These are phyloP conservation scores for Coleophoma eucalyptorum DNA, from an alignment of 2,329 filamentous ascomycete species.

Conservation along the genomic window DNA sequence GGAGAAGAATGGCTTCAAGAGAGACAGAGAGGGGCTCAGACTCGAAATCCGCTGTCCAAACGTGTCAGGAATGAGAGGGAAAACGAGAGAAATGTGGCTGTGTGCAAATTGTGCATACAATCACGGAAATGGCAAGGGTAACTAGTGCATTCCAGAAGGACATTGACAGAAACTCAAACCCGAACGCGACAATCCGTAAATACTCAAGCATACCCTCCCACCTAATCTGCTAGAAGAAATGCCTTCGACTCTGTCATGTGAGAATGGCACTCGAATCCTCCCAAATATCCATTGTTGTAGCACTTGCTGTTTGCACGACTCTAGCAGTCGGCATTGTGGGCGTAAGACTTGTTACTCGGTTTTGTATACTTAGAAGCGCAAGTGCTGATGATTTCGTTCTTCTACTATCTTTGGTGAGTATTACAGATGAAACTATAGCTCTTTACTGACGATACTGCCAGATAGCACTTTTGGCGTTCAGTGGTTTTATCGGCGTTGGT, in stretches of 20 bases:
- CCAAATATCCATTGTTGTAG: neutral
- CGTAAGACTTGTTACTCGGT: neutral
- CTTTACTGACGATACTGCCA: neutral
- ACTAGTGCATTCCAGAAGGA: too few relatives aligned
- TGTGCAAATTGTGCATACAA: too few relatives aligned
- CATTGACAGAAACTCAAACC: neutral
- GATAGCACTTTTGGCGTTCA: neutral
- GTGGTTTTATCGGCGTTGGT: neutral
- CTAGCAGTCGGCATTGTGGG: neutral
- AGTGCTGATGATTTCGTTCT: neutral
- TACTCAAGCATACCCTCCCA: neutral
- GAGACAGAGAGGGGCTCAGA: neutral
- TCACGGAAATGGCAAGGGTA: too few relatives aligned
- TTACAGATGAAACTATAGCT: neutral
- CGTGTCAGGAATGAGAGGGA: neutral
- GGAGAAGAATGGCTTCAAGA: neutral
- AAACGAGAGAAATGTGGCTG: neutral
- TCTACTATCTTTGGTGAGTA: neutral
- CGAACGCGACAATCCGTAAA: neutral
- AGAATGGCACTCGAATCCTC: neutral
- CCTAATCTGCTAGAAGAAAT: too few relatives aligned
- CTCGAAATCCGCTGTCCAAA: neutral
- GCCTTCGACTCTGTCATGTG: too few relatives aligned
- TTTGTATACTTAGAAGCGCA: neutral
- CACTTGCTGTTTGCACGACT: neutral